Evolutionary conservation across 306 rosid genomes (phyloP).

Genomic region (Acacia melanoxylon): DNA sequence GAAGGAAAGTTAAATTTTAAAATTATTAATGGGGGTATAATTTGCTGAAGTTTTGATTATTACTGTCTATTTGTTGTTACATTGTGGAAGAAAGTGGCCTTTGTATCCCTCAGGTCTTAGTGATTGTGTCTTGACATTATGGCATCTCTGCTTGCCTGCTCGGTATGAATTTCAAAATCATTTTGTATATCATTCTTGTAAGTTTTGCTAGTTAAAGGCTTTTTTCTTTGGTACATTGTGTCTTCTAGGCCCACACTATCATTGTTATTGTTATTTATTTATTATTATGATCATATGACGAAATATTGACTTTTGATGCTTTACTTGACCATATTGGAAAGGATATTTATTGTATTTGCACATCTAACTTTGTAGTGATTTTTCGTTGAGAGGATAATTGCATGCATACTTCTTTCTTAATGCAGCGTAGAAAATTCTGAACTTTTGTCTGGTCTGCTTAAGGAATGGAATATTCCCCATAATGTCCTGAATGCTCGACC

Average conservation of each 20-base stretch:
- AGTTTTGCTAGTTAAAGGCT: neutral
- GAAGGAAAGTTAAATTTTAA: constrained; percentile 17
- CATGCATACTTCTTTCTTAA: constrained; percentile 34
- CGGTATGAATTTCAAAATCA: neutral
- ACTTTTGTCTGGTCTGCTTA: constrained; percentile 77
- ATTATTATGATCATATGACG: constrained; percentile 5
- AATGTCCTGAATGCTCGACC: constrained; percentile 95
- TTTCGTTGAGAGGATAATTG: constrained; percentile 18
- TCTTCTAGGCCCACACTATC: neutral
- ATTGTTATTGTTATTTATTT: neutral
- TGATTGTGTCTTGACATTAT: constrained; percentile 9
- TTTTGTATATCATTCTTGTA: neutral
- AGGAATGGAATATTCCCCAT: constrained; percentile 80
- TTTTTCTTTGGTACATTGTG: constrained; percentile 1
- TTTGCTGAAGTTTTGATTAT: constrained; percentile 5
- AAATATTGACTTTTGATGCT: constrained; percentile 19
- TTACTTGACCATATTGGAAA: constrained; percentile 2
- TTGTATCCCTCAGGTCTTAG: neutral
- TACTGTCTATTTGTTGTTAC: neutral
- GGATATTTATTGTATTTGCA: constrained; percentile 16
- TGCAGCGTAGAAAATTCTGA: constrained; percentile 96
- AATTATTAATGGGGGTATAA: constrained; percentile 10
- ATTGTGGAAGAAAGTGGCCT: neutral
- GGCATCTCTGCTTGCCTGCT: neutral
- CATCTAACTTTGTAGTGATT: constrained; percentile 19